Evolutionary conservation across 73 alveolate genomes (phyloP).

Genomic region (Paramecium caudatum): DNA sequence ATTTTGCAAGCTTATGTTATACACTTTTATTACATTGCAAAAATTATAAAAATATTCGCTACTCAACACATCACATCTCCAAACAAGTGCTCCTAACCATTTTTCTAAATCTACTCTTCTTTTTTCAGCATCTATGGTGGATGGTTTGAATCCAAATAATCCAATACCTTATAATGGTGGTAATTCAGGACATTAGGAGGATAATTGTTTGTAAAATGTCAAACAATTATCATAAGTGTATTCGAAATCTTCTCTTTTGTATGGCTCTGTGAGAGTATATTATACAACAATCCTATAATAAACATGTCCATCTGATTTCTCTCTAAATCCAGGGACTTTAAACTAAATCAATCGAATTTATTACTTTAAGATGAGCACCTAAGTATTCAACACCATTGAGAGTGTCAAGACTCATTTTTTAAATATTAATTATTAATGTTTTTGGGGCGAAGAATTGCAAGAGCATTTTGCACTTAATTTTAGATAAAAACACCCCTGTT

Average conservation of each 20-base stretch:
- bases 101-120: slow-evolving; percentile 60
- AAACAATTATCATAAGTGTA: slow-evolving; percentile 54
- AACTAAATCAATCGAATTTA: background rate
- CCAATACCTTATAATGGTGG: slow-evolving; percentile 42
- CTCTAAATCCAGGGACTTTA: slow-evolving; percentile 50
- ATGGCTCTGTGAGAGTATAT: slow-evolving; percentile 10
- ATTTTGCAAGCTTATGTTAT: background rate
- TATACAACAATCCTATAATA: slow-evolving; percentile 1
- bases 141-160: slow-evolving; percentile 52
- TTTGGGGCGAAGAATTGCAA: slow-evolving; percentile 26
- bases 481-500: background rate
- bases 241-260: slow-evolving; percentile 44
- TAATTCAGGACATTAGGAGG: slow-evolving; percentile 21
- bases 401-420: slow-evolving; percentile 55
- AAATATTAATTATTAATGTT: no score
- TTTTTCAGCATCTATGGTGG: slow-evolving; percentile 10
- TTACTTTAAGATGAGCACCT: slow-evolving; percentile 43
- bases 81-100: slow-evolving; percentile 57
- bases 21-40: slow-evolving; percentile 15
- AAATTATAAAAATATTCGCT: background rate
- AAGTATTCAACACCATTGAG: slow-evolving; percentile 53
- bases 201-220: background rate
- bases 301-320: slow-evolving; percentile 31
- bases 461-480: slow-evolving; percentile 21
- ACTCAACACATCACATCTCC: slow-evolving; percentile 65